Evolutionary conservation across 1,284 basidiomycete species (phyloP).

Genomic region (Apiotrichum sp.): DNA sequence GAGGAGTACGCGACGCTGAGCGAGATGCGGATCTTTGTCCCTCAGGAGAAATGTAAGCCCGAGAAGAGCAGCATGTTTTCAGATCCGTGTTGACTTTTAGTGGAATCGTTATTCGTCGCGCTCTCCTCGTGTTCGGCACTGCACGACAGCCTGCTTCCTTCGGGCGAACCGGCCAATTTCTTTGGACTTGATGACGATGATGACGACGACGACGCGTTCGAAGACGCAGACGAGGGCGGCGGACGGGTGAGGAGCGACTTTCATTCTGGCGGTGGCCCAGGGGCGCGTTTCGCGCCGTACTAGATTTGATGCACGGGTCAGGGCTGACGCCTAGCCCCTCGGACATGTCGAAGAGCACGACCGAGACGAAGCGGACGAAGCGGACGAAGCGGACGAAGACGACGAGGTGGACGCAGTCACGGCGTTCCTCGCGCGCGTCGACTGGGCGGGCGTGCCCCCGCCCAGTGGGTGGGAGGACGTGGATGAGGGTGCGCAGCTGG

Average conservation of each 20-base stretch:
- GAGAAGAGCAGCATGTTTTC: no score
- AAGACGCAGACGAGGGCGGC: constrained; percentile 45
- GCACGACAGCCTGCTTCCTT: constrained; percentile 63
- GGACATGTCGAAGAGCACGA: constrained; percentile 50
- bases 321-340: constrained; percentile 9
- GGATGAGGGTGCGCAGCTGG: not conserved
- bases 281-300: no score
- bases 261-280: no score
- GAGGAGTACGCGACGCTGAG: constrained; percentile 59
- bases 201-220: constrained; percentile 46
- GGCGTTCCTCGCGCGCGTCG: constrained; percentile 67
- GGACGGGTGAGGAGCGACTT: constrained; percentile 2
- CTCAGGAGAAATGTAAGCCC: constrained; percentile 58
- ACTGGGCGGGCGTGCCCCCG: constrained; percentile 30
- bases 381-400: constrained; percentile 19
- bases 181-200: constrained; percentile 48
- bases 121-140: constrained; percentile 83
- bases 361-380: constrained; percentile 25
- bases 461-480: constrained; percentile 9
- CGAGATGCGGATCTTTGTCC: constrained; percentile 68
- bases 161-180: constrained; percentile 47
- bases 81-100: constrained; percentile 47
- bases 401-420: constrained; percentile 52
- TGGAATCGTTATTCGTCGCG: constrained; percentile 80
- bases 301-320: no score